Evolutionary conservation across 108 stramenopile genomes (phyloP).

Genomic region (Aurantiochytrium sp.): DNA sequence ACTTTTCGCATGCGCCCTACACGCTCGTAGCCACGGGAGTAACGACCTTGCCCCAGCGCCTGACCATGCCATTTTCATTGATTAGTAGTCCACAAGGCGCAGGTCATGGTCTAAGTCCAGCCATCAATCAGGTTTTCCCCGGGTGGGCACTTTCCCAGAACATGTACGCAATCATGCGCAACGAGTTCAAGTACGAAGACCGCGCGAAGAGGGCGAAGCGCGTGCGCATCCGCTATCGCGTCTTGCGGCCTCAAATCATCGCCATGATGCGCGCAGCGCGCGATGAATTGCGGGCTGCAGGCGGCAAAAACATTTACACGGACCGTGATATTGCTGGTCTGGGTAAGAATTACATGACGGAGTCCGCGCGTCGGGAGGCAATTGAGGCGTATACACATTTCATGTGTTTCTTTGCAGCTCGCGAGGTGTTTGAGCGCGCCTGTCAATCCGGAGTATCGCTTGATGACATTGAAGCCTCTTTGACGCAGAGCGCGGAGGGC

Average conservation of each 20-base stretch:
- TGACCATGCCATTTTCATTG: slow-evolving; percentile 77
- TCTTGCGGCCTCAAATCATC: slow-evolving; percentile 55
- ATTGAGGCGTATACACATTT: slow-evolving; percentile 64
- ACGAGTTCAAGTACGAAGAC: slow-evolving; percentile 68
- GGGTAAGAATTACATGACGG: slow-evolving; percentile 56
- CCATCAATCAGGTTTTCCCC: slow-evolving; percentile 69
- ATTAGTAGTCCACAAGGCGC: slow-evolving; percentile 28
- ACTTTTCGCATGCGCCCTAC: slow-evolving; percentile 72
- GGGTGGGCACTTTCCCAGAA: slow-evolving; percentile 75
- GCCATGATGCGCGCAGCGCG: slow-evolving; percentile 56
- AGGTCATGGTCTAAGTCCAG: background rate
- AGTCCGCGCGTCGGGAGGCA: slow-evolving; percentile 51
- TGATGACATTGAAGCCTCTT: background rate
- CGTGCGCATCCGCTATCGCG: slow-evolving; percentile 67
- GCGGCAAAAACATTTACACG: slow-evolving; percentile 21
- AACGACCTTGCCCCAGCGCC: slow-evolving; percentile 63
- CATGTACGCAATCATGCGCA: slow-evolving; percentile 71
- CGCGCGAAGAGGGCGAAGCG: slow-evolving; percentile 64
- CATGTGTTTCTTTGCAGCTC: slow-evolving; percentile 64
- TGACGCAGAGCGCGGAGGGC: background rate
- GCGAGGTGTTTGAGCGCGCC: slow-evolving; percentile 45
- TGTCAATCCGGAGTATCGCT: background rate
- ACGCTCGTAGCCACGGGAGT: slow-evolving; percentile 82
- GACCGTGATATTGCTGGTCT: slow-evolving; percentile 46
- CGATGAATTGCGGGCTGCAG: slow-evolving; percentile 31